A percentile compares a stretch with the other conserved stretches of the same genome.
Conservation (phyloP, 441 rosid genomes). For the Jatropha podagrica region DNA sequence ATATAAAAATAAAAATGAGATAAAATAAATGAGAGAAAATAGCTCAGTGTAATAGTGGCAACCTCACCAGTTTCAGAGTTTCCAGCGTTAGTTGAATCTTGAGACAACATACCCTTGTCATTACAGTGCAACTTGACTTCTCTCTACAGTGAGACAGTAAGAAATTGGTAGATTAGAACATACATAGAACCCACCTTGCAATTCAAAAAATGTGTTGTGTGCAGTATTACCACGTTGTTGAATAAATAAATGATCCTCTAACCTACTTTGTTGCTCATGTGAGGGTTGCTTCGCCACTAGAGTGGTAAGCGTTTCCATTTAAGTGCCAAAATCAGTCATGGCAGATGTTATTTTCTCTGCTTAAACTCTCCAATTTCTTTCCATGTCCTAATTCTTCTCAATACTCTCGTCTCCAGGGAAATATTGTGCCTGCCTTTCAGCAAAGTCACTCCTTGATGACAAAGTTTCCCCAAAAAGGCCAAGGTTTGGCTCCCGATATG, state of each 20-base stretch:
- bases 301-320: constrained; percentile 12
- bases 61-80: constrained; percentile 3
- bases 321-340: constrained; percentile 3
- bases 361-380: constrained; percentile 9
- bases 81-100: constrained; percentile 8
- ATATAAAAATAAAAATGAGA: background rate
- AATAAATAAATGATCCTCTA: background rate
- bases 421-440: constrained; percentile 51
- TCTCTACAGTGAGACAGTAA: background rate
- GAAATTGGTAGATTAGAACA: background rate
- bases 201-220: constrained; percentile 14
- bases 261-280: background rate
- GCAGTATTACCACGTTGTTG: background rate
- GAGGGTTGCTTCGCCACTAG: background rate
- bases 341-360: background rate
- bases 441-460: constrained; percentile 50
- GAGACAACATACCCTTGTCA: background rate
- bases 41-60: background rate
- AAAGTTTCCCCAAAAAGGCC: constrained; percentile 38
- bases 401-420: constrained; percentile 50
- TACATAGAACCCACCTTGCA: background rate
- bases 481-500: constrained; percentile 40
- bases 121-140: constrained; percentile 1
- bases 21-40: background rate
- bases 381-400: constrained; percentile 21